Percentiles rank a stretch among this genome's conserved stretches.
Evolutionary conservation across 148 eudicot genomes (phyloP).

Genomic region (Selenicereus undatus): DNA sequence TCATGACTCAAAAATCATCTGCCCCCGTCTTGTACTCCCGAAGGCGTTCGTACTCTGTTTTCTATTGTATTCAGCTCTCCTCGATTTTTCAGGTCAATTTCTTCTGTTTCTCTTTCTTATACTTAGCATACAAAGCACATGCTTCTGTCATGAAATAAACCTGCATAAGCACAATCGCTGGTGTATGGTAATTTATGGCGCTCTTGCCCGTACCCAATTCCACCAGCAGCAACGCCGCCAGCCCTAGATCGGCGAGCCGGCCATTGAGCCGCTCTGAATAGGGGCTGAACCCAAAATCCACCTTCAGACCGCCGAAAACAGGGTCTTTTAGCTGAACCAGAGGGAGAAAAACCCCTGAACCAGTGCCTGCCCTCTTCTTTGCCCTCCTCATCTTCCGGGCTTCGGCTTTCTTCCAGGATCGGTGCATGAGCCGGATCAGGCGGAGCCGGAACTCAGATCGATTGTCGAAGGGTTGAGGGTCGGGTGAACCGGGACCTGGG

Average conservation of each 20-base stretch:
- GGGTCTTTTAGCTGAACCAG: constrained; percentile 74
- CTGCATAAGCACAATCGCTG: constrained; percentile 66
- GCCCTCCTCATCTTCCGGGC: constrained; percentile 46
- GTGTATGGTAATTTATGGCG: constrained; percentile 65
- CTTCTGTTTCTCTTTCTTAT: constrained; percentile 83
- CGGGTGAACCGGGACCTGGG: constrained; percentile 18
- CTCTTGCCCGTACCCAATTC: constrained; percentile 84
- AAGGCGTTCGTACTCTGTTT: too few relatives aligned
- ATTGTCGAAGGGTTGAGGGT: constrained; percentile 29
- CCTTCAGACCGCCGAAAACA: constrained; percentile 58
- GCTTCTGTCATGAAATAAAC: constrained; percentile 77
- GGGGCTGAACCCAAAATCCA: constrained; percentile 87
- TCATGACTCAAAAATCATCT: too few relatives aligned
- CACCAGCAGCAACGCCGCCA: constrained; percentile 68
- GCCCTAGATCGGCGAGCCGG: constrained; percentile 61
- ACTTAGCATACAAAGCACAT: constrained; percentile 59
- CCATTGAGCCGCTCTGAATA: constrained; percentile 81
- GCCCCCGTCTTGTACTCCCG: too few relatives aligned
- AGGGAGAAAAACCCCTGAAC: constrained; percentile 53
- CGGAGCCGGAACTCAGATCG: constrained; percentile 59
- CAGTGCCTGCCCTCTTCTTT: constrained; percentile 30
- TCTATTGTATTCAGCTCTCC: too few relatives aligned
- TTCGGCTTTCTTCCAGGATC: constrained; percentile 82
- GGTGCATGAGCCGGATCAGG: constrained; percentile 53
- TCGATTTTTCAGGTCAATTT: too few relatives aligned